Evolutionary conservation across 768 basidiomycete species (phyloP).

Genomic region (Boletus reticulatus): DNA sequence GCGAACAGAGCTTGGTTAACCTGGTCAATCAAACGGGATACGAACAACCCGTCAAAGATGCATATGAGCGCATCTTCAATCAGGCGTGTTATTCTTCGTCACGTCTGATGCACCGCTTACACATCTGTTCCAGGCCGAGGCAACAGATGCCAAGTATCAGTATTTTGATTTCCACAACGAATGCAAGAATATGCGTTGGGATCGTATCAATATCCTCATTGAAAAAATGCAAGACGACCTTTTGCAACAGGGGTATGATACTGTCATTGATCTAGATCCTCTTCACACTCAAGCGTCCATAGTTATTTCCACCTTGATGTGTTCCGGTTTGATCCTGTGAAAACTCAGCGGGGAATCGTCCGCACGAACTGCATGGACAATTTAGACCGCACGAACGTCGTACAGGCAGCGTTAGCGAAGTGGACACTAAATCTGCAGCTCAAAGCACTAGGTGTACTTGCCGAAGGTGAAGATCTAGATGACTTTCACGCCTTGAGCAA

Average conservation of each 20-base stretch:
- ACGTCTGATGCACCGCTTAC: not conserved
- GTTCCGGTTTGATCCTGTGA: conserved; percentile 43
- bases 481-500: conserved; percentile 76
- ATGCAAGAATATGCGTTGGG: conserved; percentile 93
- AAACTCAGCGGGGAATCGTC: conserved; percentile 71
- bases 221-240: conserved; percentile 74
- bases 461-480: conserved; percentile 70
- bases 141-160: conserved; percentile 75
- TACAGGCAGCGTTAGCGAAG: conserved; percentile 88
- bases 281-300: conserved; percentile 4
- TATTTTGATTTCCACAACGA: conserved; percentile 99
- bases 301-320: conserved; percentile 80
- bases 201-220: conserved; percentile 81
- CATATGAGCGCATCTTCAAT: conserved; percentile 76
- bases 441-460: conserved; percentile 66
- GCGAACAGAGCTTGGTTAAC: conserved; percentile 78
- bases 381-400: conserved; percentile 95
- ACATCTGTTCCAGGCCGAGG: conserved; percentile 44
- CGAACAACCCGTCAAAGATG: conserved; percentile 94
- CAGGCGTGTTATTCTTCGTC: conserved; percentile 42
- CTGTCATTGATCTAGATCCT: not conserved
- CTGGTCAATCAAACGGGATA: conserved; percentile 92
- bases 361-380: conserved; percentile 99
- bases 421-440: conserved; percentile 82
- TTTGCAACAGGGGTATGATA: conserved; percentile 56